Evolutionary conservation across 257 asterid genomes (phyloP).

Genomic region (Mitragyna speciosa): DNA sequence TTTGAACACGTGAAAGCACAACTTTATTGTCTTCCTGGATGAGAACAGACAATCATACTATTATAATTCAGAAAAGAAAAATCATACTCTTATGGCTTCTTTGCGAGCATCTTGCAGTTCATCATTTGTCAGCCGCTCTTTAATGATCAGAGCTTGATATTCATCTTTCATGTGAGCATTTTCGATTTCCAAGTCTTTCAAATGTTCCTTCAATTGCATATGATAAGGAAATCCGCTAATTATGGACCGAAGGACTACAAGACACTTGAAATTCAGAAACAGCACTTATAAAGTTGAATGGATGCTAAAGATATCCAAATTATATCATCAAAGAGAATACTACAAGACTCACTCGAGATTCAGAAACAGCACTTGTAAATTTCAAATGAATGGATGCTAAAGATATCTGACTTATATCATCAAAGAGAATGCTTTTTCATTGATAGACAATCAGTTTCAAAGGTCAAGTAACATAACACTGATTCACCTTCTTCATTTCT

Average conservation of each 20-base stretch:
- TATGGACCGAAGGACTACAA: background rate
- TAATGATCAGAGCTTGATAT: conserved; percentile 36
- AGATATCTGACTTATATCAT: too few relatives aligned
- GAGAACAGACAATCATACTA: background rate
- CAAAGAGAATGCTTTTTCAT: too few relatives aligned
- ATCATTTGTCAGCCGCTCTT: conserved; percentile 58
- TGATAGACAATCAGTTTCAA: too few relatives aligned
- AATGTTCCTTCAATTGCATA: conserved; percentile 23
- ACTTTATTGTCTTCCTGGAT: background rate
- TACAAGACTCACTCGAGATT: too few relatives aligned
- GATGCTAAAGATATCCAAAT: too few relatives aligned
- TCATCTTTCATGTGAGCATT: conserved; percentile 29
- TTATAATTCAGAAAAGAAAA: background rate
- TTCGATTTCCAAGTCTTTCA: conserved; percentile 37
- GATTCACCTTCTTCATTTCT: too few relatives aligned
- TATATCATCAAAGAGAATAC: too few relatives aligned
- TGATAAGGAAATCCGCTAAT: background rate
- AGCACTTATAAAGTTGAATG: background rate
- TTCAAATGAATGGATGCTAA: too few relatives aligned
- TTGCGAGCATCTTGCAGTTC: conserved; percentile 65
- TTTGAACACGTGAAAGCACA: background rate
- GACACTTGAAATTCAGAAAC: background rate
- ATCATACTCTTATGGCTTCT: conserved; percentile 49
- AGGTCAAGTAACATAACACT: too few relatives aligned
- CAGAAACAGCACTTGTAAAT: background rate